Evolutionary conservation across 805 yeast genomes (phyloP).

Genomic region (Clavispora phyllophila): DNA sequence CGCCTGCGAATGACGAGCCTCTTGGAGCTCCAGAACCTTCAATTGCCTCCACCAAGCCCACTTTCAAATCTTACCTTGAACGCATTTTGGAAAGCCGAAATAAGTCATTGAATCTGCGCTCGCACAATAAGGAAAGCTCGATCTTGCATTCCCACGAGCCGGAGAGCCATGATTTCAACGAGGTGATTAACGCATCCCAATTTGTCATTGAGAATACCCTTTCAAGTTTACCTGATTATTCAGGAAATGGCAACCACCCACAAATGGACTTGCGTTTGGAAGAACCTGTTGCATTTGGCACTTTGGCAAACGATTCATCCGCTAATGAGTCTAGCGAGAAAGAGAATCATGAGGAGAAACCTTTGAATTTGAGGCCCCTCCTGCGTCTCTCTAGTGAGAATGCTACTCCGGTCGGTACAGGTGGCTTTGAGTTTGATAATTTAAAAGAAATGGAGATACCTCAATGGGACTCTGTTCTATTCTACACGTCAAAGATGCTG

Average conservation of each 20-base stretch:
- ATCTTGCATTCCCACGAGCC: neutral
- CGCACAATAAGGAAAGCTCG: neutral
- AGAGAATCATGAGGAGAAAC: conserved; percentile 4
- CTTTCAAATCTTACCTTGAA: conserved; percentile 26
- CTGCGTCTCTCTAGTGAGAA: neutral
- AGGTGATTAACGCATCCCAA: conserved; percentile 9
- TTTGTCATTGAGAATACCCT: conserved; percentile 14
- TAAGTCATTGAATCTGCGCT: neutral
- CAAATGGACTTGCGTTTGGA: conserved; percentile 7
- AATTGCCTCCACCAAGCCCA: conserved; percentile 4
- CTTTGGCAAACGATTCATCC: conserved; percentile 4
- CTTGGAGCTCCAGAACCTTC: neutral
- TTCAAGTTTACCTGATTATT: conserved; percentile 12
- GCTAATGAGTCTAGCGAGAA: conserved; percentile 12
- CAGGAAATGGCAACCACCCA: neutral
- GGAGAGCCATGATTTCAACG: conserved; percentile 1
- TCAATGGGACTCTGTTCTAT: conserved; percentile 10
- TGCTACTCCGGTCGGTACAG: neutral
- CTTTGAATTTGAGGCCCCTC: conserved; percentile 3
- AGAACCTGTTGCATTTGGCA: conserved; percentile 15
- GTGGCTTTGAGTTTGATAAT: conserved; percentile 7
- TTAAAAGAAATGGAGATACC: conserved; percentile 11
- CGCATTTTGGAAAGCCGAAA: conserved; percentile 21
- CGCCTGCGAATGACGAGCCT: neutral
- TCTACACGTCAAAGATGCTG: neutral